These are phyloP conservation scores for Marsdenia floribunda DNA, from an alignment of 257 asterid species.

Conservation along the genomic window DNA sequence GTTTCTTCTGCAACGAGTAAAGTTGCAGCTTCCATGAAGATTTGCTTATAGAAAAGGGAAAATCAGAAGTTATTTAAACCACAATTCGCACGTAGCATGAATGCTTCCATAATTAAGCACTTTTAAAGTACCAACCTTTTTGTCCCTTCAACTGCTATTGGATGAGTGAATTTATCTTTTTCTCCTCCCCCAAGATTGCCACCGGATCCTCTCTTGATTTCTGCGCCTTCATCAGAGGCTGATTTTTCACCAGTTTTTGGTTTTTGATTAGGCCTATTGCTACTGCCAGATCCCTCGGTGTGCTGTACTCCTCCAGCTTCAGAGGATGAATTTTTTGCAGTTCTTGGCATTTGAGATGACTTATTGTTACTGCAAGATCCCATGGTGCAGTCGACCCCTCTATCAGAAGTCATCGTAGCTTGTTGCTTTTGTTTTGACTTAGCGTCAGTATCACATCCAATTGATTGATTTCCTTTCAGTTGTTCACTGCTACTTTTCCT, in stretches of 20 bases:
- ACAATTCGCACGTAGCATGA: background rate
- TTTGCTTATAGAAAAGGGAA: background rate
- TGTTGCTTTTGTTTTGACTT: background rate
- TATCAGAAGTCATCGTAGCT: background rate
- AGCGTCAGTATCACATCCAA: background rate
- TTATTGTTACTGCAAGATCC: background rate
- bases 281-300: too few relatives aligned
- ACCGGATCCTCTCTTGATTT: background rate
- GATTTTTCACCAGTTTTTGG: too few relatives aligned
- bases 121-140: constrained; percentile 4
- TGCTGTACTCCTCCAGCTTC: too few relatives aligned
- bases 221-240: background rate
- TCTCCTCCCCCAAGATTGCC: background rate
- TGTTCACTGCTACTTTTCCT: background rate
- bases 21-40: too few relatives aligned
- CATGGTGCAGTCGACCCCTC: background rate
- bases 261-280: too few relatives aligned
- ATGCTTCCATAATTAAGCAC: background rate
- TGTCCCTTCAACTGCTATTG: background rate
- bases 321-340: too few relatives aligned
- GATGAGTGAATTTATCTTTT: background rate
- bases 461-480: background rate
- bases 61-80: background rate
- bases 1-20: background rate
- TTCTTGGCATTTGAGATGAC: too few relatives aligned